Evolutionary conservation across 768 basidiomycete species (phyloP).

Genomic region (Phylloporus rhodoxanthus): DNA sequence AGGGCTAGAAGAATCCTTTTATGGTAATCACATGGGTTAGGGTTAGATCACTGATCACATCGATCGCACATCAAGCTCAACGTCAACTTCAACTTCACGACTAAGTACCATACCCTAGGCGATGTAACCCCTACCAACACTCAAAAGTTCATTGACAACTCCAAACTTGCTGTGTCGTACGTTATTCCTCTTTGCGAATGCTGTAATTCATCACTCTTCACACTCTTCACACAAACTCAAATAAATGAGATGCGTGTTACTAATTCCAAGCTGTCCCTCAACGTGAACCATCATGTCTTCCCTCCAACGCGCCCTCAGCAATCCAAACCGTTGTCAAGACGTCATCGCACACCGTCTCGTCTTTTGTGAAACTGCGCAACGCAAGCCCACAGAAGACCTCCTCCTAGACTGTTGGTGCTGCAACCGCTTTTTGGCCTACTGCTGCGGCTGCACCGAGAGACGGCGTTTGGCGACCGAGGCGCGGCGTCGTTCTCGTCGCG

Average conservation of each 20-base stretch:
- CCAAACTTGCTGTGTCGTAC: no score
- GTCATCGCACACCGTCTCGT: slow-evolving; percentile 15
- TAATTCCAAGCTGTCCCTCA: not conserved
- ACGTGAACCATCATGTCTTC: slow-evolving; percentile 7
- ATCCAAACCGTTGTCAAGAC: slow-evolving; percentile 3
- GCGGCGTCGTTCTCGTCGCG: not conserved
- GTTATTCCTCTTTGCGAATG: no score
- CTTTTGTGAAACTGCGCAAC: slow-evolving; percentile 4
- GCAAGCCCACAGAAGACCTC: slow-evolving; percentile 7
- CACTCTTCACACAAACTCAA: no score
- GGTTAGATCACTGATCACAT: not conserved
- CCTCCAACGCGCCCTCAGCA: slow-evolving; percentile 5
- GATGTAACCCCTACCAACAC: no score
- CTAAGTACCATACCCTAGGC: no score
- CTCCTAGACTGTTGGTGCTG: slow-evolving; percentile 8
- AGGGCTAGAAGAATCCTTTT: slow-evolving; percentile 11
- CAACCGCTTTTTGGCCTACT: slow-evolving; percentile 11
- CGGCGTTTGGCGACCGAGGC: not conserved
- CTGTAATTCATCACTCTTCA: no score
- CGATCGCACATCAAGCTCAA: no score
- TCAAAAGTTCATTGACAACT: no score
- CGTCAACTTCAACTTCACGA: no score
- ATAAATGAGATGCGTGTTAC: no score
- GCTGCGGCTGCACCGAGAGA: slow-evolving; percentile 7
- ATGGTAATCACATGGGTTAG: slow-evolving; percentile 3